A percentile compares a stretch with the other conserved stretches of the same genome.
phyloP scores from a whole-genome alignment of 306 rosid species.

The Casuarina glauca region DNA sequence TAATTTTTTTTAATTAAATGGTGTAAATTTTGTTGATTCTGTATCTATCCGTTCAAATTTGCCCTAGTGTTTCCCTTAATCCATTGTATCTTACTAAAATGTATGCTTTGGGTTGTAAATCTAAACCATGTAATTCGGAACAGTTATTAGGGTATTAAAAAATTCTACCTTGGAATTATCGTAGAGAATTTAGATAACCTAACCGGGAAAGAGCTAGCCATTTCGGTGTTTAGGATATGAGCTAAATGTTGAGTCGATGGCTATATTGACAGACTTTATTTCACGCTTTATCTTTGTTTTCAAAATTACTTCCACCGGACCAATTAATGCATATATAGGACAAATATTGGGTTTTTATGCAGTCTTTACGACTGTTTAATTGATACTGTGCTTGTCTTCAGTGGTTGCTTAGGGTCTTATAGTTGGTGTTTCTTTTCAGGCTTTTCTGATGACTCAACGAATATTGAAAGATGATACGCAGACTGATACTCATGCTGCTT shows the following conservation, averaged over 20 bases:
- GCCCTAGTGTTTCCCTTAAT: no score
- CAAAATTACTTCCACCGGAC: background rate
- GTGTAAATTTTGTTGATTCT: no score
- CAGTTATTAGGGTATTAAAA: no score
- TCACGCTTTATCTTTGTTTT: background rate
- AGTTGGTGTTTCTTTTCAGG: conserved; percentile 35
- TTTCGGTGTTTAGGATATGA: conserved; percentile 1
- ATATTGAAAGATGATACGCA: conserved; percentile 32
- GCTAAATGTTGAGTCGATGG: background rate
- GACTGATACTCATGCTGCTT: conserved; percentile 23
- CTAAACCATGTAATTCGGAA: no score
- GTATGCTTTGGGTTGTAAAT: no score
- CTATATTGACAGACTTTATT: background rate
- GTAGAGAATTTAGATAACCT: no score
- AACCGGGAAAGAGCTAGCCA: background rate
- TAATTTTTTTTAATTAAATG: no score
- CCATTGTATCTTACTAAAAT: no score
- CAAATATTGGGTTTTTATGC: background rate
- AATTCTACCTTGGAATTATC: no score
- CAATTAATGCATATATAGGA: background rate
- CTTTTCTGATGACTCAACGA: conserved; percentile 45
- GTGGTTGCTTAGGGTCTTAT: background rate
- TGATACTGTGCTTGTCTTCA: background rate
- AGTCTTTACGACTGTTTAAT: background rate
- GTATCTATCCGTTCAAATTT: no score